Evolutionary conservation across 768 basidiomycete genomes (phyloP), one percentile per base, ranked within the genome.

Genomic region (Roridomyces roridus): DNA sequence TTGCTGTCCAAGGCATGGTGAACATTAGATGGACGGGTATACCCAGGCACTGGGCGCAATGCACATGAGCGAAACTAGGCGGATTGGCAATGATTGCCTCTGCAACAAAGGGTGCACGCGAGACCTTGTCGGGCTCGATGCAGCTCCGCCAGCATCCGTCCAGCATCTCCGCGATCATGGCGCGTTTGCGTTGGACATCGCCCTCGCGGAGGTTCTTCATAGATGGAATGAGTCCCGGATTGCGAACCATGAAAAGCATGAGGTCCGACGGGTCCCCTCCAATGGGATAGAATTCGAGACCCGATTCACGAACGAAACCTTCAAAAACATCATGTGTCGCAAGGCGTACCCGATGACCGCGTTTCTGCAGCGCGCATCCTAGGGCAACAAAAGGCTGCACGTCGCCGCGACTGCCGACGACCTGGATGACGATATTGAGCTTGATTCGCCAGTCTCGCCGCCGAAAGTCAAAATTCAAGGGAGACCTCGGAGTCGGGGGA

Each of bases 241-340:
- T 81, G 53, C 73, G 74, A 17, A 80, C 79, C 80, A 81, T 80
- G 60, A 77, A 81, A 18, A 73, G 71, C 79, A 81, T 80, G 7
- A 81, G 64, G 39, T 78, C 75, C 35, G 72, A 70, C 0, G 80
- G 80, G 68, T 77, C 73, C 6, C 80, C 80, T 3, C 80, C 80
- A 14, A 78, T 71, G 35, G 74, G 69, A 45, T 72, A 80, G 62
- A 74, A 81, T 57, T 80, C 80, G 12, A 80, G 60, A 7, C 72
- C 73, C 1, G 66, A 60, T 2, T 69, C 68, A 7, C 63, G 44
- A 17, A 81, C 77, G 44, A 80, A 79, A 14, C 67, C 63, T 23
- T 71, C 67, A 62, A 81, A 81, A 10, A 74, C 74, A 23, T 71
- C 71, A 60, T 81, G 80, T 0, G 78, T 79, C 1, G 75, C 79